These are phyloP conservation scores for Syzygium grande DNA, from an alignment of 345 rosid genomes.

Conservation along the genomic window DNA sequence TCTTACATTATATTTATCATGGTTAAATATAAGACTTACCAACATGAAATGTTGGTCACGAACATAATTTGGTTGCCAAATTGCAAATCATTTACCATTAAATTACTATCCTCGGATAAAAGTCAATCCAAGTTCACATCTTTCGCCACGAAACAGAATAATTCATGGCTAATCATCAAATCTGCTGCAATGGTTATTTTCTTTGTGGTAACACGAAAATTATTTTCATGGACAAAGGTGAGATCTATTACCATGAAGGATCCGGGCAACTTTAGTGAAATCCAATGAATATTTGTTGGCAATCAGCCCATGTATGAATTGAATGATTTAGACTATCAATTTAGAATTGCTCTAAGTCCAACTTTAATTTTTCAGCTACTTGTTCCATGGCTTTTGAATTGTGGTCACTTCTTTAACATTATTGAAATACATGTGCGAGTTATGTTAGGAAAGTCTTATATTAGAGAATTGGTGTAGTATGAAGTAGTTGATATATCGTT, in stretches of 20 bases:
- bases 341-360: not conserved
- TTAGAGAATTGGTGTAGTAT: rapidly evolving
- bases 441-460: not conserved
- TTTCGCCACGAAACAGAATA: not conserved
- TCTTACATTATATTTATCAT: too few relatives aligned
- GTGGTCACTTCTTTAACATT: not conserved
- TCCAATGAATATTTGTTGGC: not conserved
- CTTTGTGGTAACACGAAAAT: not conserved
- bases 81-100: not conserved
- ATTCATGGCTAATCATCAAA: not conserved
- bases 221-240: not conserved
- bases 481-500: not conserved
- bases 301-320: not conserved
- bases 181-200: not conserved
- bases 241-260: not conserved
- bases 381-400: not conserved
- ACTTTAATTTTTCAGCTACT: not conserved
- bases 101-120: too few relatives aligned
- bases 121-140: not conserved
- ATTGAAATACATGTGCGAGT: not conserved
- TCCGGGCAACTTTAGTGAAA: not conserved
- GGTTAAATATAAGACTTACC: too few relatives aligned
- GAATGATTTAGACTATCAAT: not conserved
- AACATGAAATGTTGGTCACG: too few relatives aligned
- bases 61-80: not conserved